A percentile compares a stretch with the other conserved stretches of the same genome.
phyloP scores from a whole-genome alignment of 2,329 filamentous ascomycete species.

The Periconia macrospinosa region DNA sequence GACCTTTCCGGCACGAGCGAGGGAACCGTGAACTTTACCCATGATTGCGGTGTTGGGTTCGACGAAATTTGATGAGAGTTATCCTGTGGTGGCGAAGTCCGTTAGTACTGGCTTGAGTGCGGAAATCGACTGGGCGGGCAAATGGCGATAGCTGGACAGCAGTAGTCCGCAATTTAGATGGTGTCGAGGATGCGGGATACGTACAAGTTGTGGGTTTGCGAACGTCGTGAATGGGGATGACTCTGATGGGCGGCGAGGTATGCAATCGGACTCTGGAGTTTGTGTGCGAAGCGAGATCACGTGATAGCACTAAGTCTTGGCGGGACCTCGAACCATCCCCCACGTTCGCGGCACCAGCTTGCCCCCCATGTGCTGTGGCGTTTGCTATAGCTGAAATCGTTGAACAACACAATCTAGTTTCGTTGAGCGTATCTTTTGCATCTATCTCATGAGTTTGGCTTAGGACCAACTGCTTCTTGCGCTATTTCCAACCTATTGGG shows the following conservation, averaged over 20 bases:
- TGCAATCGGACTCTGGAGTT: slow-evolving; percentile 19
- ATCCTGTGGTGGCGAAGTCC: slow-evolving; percentile 32
- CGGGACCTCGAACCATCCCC: slow-evolving; percentile 10
- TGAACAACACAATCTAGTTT: neutral
- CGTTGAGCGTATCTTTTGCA: neutral
- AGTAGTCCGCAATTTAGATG: neutral
- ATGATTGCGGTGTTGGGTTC: slow-evolving; percentile 62
- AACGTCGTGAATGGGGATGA: slow-evolving; percentile 33
- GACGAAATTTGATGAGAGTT: slow-evolving; percentile 27
- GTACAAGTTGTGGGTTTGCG: slow-evolving; percentile 36
- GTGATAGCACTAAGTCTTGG: slow-evolving; percentile 19
- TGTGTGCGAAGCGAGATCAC: slow-evolving; percentile 30
- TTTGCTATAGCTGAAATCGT: neutral
- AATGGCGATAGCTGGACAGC: neutral
- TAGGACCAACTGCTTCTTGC: neutral
- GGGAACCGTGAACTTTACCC: slow-evolving; percentile 93
- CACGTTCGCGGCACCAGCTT: neutral
- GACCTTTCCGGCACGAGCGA: slow-evolving; percentile 96
- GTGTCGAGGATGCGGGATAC: slow-evolving; percentile 21
- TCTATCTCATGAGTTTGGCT: neutral
- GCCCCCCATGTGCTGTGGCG: slow-evolving; percentile 12
- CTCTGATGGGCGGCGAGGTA: slow-evolving; percentile 29
- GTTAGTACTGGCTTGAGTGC: slow-evolving; percentile 24
- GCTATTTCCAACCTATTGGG: neutral
- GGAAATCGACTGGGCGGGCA: slow-evolving; percentile 3